phyloP scores from a whole-genome alignment of 2,329 filamentous ascomycete genomes.

The Ophiognomonia clavigignenti-juglandacearum region DNA sequence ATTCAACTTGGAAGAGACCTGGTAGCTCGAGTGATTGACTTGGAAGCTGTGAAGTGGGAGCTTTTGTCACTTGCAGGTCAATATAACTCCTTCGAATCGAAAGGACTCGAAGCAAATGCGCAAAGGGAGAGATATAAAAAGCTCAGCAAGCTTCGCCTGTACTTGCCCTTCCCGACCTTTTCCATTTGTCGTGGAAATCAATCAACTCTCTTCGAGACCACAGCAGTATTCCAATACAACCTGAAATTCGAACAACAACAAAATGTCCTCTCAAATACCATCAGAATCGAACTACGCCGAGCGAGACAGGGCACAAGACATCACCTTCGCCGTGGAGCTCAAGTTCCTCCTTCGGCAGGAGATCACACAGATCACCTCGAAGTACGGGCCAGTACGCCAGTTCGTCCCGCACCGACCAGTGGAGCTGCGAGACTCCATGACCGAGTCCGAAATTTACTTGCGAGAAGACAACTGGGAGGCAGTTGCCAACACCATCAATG shows the following conservation, averaged over 20 bases:
- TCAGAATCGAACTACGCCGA: background rate
- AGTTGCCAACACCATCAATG: slow-evolving; percentile 5
- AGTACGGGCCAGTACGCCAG: background rate
- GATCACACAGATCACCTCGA: background rate
- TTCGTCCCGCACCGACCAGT: slow-evolving; percentile 13
- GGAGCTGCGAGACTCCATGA: slow-evolving; percentile 9
- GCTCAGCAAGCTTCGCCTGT: too few species aligned
- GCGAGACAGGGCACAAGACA: slow-evolving; percentile 6
- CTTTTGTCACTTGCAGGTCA: too few species aligned
- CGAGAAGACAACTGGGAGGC: slow-evolving; percentile 8
- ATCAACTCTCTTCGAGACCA: too few species aligned
- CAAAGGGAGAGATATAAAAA: too few species aligned
- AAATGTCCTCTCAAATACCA: background rate
- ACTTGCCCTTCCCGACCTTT: too few species aligned
- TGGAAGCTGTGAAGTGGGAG: too few species aligned
- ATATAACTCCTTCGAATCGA: too few species aligned
- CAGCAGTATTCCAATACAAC: too few species aligned
- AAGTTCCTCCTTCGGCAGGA: slow-evolving; percentile 8
- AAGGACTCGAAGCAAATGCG: too few species aligned
- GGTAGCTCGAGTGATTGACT: too few species aligned
- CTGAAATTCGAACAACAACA: background rate
- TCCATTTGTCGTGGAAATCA: too few species aligned
- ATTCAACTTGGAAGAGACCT: too few species aligned
- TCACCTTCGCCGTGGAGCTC: slow-evolving; percentile 15
- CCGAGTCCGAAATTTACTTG: slow-evolving; percentile 8